A percentile compares a stretch with the other conserved stretches of the same genome.
Conservation (phyloP, 805 yeast species). For the Candida hispaniensis region DNA sequence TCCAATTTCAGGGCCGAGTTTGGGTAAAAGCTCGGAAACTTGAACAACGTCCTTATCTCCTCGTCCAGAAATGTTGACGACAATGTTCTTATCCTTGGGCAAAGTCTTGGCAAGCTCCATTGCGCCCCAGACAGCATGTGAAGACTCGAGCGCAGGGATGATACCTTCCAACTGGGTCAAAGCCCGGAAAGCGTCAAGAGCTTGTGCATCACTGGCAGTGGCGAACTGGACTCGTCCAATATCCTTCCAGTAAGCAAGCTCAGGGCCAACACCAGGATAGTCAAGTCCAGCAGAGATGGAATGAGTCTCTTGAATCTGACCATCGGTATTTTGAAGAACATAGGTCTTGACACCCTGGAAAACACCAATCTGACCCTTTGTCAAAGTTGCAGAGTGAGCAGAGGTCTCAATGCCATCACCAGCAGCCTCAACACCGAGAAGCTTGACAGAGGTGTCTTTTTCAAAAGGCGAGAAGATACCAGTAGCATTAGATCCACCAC, state of each 20-base stretch:
- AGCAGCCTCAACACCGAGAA: conserved; percentile 96
- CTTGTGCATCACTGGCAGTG: conserved; percentile 94
- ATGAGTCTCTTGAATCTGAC: conserved; percentile 96
- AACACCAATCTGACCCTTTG: conserved; percentile 95
- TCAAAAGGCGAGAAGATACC: conserved; percentile 96
- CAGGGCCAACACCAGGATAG: conserved; percentile 99
- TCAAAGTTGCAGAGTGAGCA: conserved; percentile 87
- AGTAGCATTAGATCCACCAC: conserved; percentile 96
- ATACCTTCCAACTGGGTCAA: conserved; percentile 93
- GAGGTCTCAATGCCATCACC: conserved; percentile 90
- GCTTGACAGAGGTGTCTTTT: conserved; percentile 60
- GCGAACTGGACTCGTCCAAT: conserved; percentile 84
- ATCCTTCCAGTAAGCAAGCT: conserved; percentile 88
- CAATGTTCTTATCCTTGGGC: conserved; percentile 66
- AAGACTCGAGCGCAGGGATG: conserved; percentile 95
- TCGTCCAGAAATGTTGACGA: conserved; percentile 91
- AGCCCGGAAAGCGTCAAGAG: conserved; percentile 78
- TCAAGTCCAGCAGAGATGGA: conserved; percentile 98
- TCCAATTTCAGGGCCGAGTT: conserved; percentile 77
- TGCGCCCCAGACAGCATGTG: conserved; percentile 94
- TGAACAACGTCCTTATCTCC: conserved; percentile 98
- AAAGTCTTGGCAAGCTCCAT: conserved; percentile 76
- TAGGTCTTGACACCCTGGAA: conserved; percentile 96
- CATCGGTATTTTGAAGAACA: conserved; percentile 82
- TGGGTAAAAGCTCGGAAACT: conserved; percentile 90